Conservation (phyloP, 495 filamentous ascomycete species). For the Ascobolus immersus region DNA sequence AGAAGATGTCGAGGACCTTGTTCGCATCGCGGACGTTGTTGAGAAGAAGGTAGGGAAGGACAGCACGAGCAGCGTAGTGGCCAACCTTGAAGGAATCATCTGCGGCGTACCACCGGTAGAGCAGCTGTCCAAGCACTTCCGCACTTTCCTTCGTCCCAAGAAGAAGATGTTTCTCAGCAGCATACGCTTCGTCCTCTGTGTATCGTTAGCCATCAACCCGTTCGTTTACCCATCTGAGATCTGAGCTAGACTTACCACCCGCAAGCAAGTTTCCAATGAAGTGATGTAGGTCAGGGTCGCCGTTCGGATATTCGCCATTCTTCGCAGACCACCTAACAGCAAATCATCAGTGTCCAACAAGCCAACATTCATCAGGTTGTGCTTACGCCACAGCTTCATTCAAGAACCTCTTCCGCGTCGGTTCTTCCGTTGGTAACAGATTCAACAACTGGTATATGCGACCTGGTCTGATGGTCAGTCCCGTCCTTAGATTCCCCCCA, state of each 20-base stretch:
- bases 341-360: conserved; percentile 5
- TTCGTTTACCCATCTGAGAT: too few relatives aligned
- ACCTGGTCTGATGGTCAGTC: conserved; percentile 15
- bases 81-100: conserved; percentile 74
- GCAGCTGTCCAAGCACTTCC: conserved; percentile 48
- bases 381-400: conserved; percentile 57
- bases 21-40: conserved; percentile 78
- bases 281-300: conserved; percentile 88
- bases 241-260: conserved; percentile 26
- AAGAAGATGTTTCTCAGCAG: conserved; percentile 71
- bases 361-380: not conserved
- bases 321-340: conserved; percentile 49
- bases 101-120: conserved; percentile 80
- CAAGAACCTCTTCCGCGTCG: conserved; percentile 72
- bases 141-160: conserved; percentile 77
- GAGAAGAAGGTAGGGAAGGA: conserved; percentile 75
- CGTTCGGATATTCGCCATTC: conserved; percentile 64
- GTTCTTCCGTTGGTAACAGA: conserved; percentile 58
- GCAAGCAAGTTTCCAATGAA: conserved; percentile 70
- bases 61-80: conserved; percentile 65
- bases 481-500: not conserved
- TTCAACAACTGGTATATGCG: conserved; percentile 39
- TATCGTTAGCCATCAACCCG: conserved; percentile 4
- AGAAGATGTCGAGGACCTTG: conserved; percentile 57
- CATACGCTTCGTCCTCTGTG: conserved; percentile 62